These are phyloP conservation scores for Melanomma pulvis-pyrius DNA, from an alignment of 495 filamentous ascomycete species.

Conservation along the genomic window DNA sequence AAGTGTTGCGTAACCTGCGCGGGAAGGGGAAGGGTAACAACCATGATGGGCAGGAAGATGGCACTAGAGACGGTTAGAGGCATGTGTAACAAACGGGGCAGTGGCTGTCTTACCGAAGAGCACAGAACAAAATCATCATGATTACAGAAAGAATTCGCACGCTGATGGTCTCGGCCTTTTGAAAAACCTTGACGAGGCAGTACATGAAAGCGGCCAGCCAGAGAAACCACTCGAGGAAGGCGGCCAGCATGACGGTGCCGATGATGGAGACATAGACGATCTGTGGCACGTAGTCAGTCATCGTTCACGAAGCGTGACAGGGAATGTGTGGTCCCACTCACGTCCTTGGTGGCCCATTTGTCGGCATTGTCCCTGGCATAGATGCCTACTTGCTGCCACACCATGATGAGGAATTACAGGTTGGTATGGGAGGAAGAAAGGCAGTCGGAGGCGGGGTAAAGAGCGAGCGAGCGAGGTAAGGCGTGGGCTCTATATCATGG, in stretches of 20 bases:
- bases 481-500: constrained; percentile 20
- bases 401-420: constrained; percentile 3
- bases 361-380: constrained; percentile 28
- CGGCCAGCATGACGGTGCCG: constrained; percentile 78
- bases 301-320: background rate
- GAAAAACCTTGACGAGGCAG: constrained; percentile 83
- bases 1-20: constrained; percentile 68
- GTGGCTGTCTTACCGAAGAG: constrained; percentile 63
- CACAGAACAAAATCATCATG: constrained; percentile 72
- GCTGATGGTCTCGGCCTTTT: constrained; percentile 87
- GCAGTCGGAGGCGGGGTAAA: constrained; percentile 1
- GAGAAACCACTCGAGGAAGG: constrained; percentile 90
- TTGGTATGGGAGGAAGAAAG: background rate
- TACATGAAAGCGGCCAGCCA: constrained; percentile 93
- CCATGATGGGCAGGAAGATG: constrained; percentile 91
- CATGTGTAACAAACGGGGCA: background rate
- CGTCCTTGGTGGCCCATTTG: constrained; percentile 48
- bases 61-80: constrained; percentile 53
- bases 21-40: constrained; percentile 90
- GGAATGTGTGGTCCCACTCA: constrained; percentile 47
- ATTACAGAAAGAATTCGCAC: constrained; percentile 74
- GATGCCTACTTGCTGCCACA: constrained; percentile 25
- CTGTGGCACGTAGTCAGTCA: constrained; percentile 46
- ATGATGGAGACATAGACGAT: constrained; percentile 83
- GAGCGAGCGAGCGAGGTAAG: constrained; percentile 8